Base-by-base conservation (phyloP, 2,329 filamentous ascomycete species). In the Neoscytalidium dimidiatum region DNA sequence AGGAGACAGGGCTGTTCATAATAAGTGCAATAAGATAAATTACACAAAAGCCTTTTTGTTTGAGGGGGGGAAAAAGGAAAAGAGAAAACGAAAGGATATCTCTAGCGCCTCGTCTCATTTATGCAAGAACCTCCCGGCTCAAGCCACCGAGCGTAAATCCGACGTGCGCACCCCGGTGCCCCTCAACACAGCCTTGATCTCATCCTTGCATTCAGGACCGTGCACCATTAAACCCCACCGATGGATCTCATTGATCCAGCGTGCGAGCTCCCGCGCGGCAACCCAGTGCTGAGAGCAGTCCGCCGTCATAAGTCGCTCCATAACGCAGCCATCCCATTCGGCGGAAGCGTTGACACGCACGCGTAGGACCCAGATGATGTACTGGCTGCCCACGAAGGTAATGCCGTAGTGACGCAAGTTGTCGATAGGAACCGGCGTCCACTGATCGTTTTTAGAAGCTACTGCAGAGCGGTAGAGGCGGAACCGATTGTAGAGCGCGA, bases 271-370 rank as follows among this genome's bases (percentile, higher is more conserved):
- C 33, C 52, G 48, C 33, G 46, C 35, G 38, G 44, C 48, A 48
- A 29, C 62, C 17, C 28, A 33, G 69, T 31, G 68, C 71, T 8
- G 67, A 71, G 51, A 70, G 81, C 49, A 41, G 52, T 74, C 44
- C 21, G 44, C 44, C 19, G 44, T 49, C 44, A 49, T 76, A 64
- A 35, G 66, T 63, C 66, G 29, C 29, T 48, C 56, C 51, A 66
- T 62, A 11, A 23, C 19, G 53, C 51, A 38, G 14, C 48, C 48
- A 7, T 46, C 31, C 21, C 63, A 67, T 5, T 38, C 53, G 9
- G 46, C 44, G 19, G 33, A 44, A 21, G 51, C 35, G 11, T 23
- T 44, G 19, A 29, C 46, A 23, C 26, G 44, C 43, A 43, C 62
- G 41, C 41, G 38, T 4, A 65, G 13, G 14, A 73, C 78, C 4